Evolutionary conservation across 306 rosid genomes (phyloP).

Genomic region (Citrullus mucosospermus): DNA sequence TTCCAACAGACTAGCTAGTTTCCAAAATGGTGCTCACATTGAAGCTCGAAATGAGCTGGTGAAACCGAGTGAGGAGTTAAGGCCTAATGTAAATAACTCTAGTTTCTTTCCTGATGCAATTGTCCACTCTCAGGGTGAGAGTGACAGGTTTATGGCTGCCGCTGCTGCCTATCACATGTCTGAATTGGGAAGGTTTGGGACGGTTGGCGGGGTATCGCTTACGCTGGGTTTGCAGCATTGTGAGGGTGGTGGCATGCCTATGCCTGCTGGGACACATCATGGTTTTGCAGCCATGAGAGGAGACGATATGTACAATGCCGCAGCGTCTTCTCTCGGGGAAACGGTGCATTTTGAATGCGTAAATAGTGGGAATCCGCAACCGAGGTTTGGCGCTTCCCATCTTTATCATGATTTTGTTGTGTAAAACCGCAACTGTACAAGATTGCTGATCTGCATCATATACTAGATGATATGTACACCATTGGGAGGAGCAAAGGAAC

Average conservation of each 20-base stretch:
- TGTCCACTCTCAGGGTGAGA: constrained; percentile 29
- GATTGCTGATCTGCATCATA: constrained; percentile 1
- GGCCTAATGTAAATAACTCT: constrained; percentile 31
- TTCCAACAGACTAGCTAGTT: constrained; percentile 20
- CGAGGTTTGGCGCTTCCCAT: constrained; percentile 39
- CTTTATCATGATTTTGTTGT: constrained; percentile 52
- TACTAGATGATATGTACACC: neutral
- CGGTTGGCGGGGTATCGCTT: constrained; percentile 49
- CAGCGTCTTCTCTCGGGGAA: constrained; percentile 36
- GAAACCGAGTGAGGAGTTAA: constrained; percentile 30
- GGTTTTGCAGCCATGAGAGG: constrained; percentile 45
- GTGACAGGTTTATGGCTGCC: constrained; percentile 34
- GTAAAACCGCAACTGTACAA: constrained; percentile 15
- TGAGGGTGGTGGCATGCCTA: constrained; percentile 41
- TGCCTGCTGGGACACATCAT: constrained; percentile 30
- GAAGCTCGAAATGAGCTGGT: constrained; percentile 26
- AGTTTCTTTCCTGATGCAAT: constrained; percentile 25
- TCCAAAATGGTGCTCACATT: constrained; percentile 15
- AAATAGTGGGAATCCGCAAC: constrained; percentile 40
- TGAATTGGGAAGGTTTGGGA: constrained; percentile 41
- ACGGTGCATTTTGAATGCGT: constrained; percentile 42
- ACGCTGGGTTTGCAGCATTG: constrained; percentile 74
- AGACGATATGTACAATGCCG: constrained; percentile 33
- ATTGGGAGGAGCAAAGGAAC: neutral
- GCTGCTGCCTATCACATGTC: constrained; percentile 44